Evolutionary conservation across 805 yeast genomes (phyloP), one percentile per base, ranked within the genome.

Genomic region (Debaryomyces prosopidis): DNA sequence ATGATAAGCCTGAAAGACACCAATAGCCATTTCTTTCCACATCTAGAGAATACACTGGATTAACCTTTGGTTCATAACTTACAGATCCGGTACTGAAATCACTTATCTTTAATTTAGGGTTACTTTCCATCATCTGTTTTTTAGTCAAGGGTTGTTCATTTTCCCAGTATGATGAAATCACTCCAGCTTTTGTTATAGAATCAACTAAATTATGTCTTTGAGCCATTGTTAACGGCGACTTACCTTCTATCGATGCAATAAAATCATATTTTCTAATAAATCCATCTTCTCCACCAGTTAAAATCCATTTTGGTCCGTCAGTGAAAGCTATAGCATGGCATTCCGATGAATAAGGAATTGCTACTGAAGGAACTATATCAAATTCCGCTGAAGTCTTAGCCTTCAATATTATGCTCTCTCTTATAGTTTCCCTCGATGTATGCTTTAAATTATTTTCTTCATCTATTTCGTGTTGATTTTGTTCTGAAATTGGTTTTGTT

Each of bases 231-330:
- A 94, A 71, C 4, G 94, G 92, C 5, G 85, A 73, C 53, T 86
- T 87, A 14, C 97, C 97, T 57, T 87, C 91, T 18, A 94, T 78
- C 1, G 97, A 86, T 28, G 85, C 85, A 33, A 84, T 76, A 50
- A 94, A 85, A 65, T 94, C 96, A 67, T 85, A 94, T 60, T 87
- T 90, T 39, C 99, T 73, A 28, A 94, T 87, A 56, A 83, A 88
- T 4, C 99, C 99, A 64, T 94, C 99, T 52, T 87, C 92, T 8
- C 98, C 98, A 16, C 99, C 99, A 0, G 96, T 85, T 56, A 91
- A 85, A 33, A 94, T 72, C 85, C 90, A 91, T 58, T 84, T 84
- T 35, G 90, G 84, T 5, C 95, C 96, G 55, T 79, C 81, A 1
- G 96, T 80, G 38, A 89, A 70, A 1, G 91, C 85, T 30, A 92